phyloP scores from a whole-genome alignment of 305 asterid genomes.

The Fraxinus floribunda region DNA sequence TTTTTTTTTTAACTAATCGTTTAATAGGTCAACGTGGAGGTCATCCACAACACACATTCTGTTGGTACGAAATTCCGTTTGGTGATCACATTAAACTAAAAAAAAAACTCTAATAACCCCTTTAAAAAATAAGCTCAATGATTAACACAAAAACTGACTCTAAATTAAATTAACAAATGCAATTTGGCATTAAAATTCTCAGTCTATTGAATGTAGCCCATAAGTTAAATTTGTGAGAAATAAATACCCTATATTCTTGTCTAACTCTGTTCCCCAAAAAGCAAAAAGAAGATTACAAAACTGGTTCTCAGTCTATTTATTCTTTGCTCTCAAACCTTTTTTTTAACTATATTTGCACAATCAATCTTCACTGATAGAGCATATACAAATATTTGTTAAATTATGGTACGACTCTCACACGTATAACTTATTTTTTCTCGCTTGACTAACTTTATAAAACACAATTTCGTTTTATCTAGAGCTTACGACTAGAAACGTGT shows the following conservation, averaged over 20 bases:
- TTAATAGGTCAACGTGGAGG: background rate
- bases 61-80: no score
- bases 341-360: background rate
- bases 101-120: background rate
- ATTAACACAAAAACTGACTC: background rate
- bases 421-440: no score
- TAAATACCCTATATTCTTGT: background rate
- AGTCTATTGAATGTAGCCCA: no score
- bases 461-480: no score
- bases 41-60: background rate
- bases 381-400: background rate
- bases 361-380: background rate
- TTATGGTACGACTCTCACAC: background rate
- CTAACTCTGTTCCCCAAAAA: background rate
- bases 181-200: no score
- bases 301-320: background rate
- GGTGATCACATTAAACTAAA: background rate
- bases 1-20: background rate
- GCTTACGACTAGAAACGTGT: no score
- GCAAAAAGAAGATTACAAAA: background rate
- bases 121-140: background rate
- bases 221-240: no score
- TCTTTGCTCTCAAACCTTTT: background rate
- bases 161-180: no score
- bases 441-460: no score